Conservation (phyloP, 78 protist genomes). For the Dictyostelium brefeldianum region DNA sequence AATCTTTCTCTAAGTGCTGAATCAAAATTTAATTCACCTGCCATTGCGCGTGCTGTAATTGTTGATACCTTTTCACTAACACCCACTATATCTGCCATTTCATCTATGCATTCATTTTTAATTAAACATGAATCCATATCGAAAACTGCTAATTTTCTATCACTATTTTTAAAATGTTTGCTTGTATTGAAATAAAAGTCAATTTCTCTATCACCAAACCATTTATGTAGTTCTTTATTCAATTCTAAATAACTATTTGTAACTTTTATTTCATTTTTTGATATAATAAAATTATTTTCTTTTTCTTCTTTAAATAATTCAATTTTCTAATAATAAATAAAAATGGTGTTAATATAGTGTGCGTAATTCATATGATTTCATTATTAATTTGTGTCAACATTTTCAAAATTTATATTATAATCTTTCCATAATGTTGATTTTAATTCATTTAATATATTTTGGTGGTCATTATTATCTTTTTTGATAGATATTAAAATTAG, state of each 20-base stretch:
- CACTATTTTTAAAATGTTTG: background rate
- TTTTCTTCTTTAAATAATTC: background rate
- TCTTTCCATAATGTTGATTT: conserved; percentile 8
- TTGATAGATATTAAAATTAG: background rate
- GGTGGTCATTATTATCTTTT: background rate
- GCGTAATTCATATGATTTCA: too few relatives aligned
- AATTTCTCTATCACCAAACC: background rate
- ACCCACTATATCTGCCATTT: conserved; percentile 55
- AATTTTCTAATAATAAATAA: background rate
- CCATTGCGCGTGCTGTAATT: conserved; percentile 54
- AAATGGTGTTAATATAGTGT: too few relatives aligned
- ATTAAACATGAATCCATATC: conserved; percentile 81
- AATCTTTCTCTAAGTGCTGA: conserved; percentile 65
- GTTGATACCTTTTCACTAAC: conserved; percentile 62
- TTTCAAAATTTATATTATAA: background rate
- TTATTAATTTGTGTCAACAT: too few relatives aligned
- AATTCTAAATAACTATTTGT: background rate
- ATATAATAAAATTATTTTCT: background rate
- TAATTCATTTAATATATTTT: background rate
- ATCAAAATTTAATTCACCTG: conserved; percentile 56
- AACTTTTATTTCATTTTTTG: background rate
- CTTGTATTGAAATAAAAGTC: conserved; percentile 4
- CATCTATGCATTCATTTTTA: conserved; percentile 82
- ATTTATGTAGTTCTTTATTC: background rate
- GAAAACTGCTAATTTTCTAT: conserved; percentile 30